These are phyloP conservation scores for Penicillium sclerotigenum DNA, from an alignment of 2,329 filamentous ascomycete species.

Conservation along the genomic window DNA sequence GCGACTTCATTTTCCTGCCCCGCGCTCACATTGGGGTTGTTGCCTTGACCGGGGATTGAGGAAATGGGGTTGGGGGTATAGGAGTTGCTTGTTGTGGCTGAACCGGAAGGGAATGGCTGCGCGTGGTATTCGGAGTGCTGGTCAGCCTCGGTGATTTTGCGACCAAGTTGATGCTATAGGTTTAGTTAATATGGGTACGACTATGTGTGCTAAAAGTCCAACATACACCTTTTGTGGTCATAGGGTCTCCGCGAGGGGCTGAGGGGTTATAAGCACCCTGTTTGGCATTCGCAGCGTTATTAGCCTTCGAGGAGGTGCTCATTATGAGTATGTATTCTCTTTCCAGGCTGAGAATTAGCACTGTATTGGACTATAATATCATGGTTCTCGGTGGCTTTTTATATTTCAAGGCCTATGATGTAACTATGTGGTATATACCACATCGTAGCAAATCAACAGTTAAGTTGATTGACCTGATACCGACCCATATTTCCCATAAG, in stretches of 20 bases:
- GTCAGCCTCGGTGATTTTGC: conserved; percentile 52
- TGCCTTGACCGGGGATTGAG: conserved; percentile 32
- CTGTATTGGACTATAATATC: too few species aligned
- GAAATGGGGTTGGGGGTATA: conserved; percentile 43
- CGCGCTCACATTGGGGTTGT: conserved; percentile 41
- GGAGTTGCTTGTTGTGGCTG: conserved; percentile 56
- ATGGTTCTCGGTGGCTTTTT: not conserved
- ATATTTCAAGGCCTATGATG: not conserved
- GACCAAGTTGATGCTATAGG: conserved; percentile 61
- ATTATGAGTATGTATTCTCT: conserved; percentile 7
- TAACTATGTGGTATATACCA: not conserved
- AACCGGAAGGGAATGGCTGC: conserved; percentile 59
- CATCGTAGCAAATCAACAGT: not conserved
- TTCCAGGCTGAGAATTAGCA: not conserved
- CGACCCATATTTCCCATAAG: too few species aligned
- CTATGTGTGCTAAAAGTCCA: not conserved
- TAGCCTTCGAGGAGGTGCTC: conserved; percentile 43
- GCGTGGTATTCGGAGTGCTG: conserved; percentile 64
- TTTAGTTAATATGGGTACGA: conserved; percentile 15
- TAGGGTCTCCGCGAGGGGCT: conserved; percentile 51
- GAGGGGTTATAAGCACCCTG: conserved; percentile 57
- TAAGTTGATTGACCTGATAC: not conserved
- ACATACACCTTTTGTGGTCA: conserved; percentile 56
- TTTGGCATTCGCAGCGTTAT: conserved; percentile 49
- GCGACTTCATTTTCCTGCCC: conserved; percentile 41